A percentile compares a stretch with the other conserved stretches of the same genome.
These are phyloP conservation scores for Zalerion maritima DNA, from an alignment of 495 filamentous ascomycete species.

Conservation along the genomic window DNA sequence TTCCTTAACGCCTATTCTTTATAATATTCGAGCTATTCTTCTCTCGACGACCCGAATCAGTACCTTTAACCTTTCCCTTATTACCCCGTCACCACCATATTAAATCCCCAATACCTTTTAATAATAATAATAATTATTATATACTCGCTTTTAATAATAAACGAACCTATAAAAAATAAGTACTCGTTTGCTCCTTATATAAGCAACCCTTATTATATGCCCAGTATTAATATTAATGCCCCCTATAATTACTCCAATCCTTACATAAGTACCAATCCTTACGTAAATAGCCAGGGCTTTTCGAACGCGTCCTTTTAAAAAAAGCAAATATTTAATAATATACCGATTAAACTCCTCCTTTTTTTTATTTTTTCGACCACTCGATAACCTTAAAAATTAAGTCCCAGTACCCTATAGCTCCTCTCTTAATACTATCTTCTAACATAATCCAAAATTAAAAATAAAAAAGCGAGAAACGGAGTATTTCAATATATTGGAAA, in stretches of 20 bases:
- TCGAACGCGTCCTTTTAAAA: too few species aligned
- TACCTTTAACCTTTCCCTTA: too few species aligned
- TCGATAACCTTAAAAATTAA: slow-evolving; percentile 31
- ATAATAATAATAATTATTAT: slow-evolving; percentile 35
- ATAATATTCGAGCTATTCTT: slow-evolving; percentile 38
- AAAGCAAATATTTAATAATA: too few species aligned
- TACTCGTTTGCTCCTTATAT: slow-evolving; percentile 49
- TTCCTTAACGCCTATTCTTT: slow-evolving; percentile 42
- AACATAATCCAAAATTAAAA: slow-evolving; percentile 21
- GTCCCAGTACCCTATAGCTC: slow-evolving; percentile 32
- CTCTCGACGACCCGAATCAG: slow-evolving; percentile 36
- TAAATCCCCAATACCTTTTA: slow-evolving; percentile 38
- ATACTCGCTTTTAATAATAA: slow-evolving; percentile 41
- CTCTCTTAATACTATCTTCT: slow-evolving; percentile 33
- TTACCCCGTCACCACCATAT: slow-evolving; percentile 39
- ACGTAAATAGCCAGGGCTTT: slow-evolving; percentile 2
- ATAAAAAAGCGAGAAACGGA: too few species aligned
- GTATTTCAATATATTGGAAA: too few species aligned
- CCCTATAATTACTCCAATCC: slow-evolving; percentile 34
- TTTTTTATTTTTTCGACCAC: slow-evolving; percentile 44
- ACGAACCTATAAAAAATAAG: slow-evolving; percentile 34
- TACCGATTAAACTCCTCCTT: slow-evolving; percentile 57
- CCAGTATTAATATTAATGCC: slow-evolving; percentile 45
- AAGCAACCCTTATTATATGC: too few species aligned
- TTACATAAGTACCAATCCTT: slow-evolving; percentile 30